Base-by-base conservation (phyloP, 2,329 filamentous ascomycete species). In the Fusarium luffae region DNA sequence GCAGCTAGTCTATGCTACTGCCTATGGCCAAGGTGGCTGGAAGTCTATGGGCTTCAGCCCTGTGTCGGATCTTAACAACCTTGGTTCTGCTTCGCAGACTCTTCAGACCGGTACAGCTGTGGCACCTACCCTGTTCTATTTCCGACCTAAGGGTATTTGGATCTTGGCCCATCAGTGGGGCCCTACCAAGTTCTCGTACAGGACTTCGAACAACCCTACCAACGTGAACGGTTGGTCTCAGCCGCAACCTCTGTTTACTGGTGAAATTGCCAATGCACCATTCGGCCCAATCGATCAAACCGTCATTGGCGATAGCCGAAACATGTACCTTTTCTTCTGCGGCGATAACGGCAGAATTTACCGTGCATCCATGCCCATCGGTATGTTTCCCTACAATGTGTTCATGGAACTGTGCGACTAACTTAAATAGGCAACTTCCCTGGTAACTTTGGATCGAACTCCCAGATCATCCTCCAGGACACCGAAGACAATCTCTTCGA, bases 301-400 rank as follows among this genome's bases (percentile, higher is more conserved):
- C 0, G 68, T 91, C 59, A 91, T 91, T 69, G 88, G 86, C 47
- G 89, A 91, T 76, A 78, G 77, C 73, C 77, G 74, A 7, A 85
- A 85, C 78, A 90, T 90, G 86, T 90, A 90, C 70, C 80, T 91
- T 2, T 92, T 91, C 84, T 91, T 90, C 71, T 83, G 84, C 0
- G 89, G 88, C 14, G 89, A 91, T 78, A 89, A 91, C 66, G 89
- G 89, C 74, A 86, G 85, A 44, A 88, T 92, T 73, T 91, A 91
- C 78, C 84, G 89, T 3, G 78, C 88, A 47, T 85, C 83, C 74
- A 91, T 90, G 86, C 82, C 89, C 34, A 85, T 90, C 44, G 83
- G 28, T 30, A 30, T 3, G 12, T 30, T 1, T 14, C 28, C 28
- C 5, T 13, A 9, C 8, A 25, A 25, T 9, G 7, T 25, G 25